phyloP scores from a whole-genome alignment of 2,329 filamentous ascomycete genomes.

The Salinomyces thailandicus region DNA sequence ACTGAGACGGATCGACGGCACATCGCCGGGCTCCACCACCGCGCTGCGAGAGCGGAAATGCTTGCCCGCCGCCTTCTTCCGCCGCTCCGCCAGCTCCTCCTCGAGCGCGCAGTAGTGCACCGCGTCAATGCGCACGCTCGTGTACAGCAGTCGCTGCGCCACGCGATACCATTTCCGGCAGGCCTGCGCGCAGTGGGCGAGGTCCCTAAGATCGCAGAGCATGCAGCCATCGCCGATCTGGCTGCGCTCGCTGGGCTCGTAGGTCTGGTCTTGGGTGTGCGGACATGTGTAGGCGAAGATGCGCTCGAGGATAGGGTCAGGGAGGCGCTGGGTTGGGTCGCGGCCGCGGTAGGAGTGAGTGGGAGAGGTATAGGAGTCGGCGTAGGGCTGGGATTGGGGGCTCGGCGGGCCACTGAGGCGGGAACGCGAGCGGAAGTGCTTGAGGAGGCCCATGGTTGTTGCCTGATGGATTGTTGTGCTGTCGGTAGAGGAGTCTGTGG shows the following conservation, averaged over 20 bases:
- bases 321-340: slow-evolving; percentile 44
- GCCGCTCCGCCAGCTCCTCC: slow-evolving; percentile 65
- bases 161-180: slow-evolving; percentile 59
- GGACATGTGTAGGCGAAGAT: slow-evolving; percentile 80
- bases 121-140: slow-evolving; percentile 81
- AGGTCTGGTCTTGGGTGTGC: slow-evolving; percentile 64
- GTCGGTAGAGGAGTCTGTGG: neutral
- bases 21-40: slow-evolving; percentile 68
- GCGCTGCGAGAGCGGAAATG: slow-evolving; percentile 51
- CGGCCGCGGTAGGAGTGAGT: slow-evolving; percentile 13
- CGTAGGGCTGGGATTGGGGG: slow-evolving; percentile 20
- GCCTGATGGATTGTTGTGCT: neutral
- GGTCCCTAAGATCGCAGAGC: slow-evolving; percentile 84
- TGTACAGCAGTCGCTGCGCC: slow-evolving; percentile 54
- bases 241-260: slow-evolving; percentile 73
- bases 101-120: slow-evolving; percentile 93
- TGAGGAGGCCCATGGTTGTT: slow-evolving; percentile 38
- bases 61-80: slow-evolving; percentile 43
- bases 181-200: slow-evolving; percentile 67
- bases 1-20: slow-evolving; percentile 62
- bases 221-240: slow-evolving; percentile 73
- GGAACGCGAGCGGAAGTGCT: slow-evolving; percentile 37
- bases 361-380: slow-evolving; percentile 12
- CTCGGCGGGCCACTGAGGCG: slow-evolving; percentile 30
- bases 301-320: slow-evolving; percentile 57